These are phyloP conservation scores for Fusarium acutatum DNA, from an alignment of 2,329 filamentous ascomycete genomes.

Conservation along the genomic window DNA sequence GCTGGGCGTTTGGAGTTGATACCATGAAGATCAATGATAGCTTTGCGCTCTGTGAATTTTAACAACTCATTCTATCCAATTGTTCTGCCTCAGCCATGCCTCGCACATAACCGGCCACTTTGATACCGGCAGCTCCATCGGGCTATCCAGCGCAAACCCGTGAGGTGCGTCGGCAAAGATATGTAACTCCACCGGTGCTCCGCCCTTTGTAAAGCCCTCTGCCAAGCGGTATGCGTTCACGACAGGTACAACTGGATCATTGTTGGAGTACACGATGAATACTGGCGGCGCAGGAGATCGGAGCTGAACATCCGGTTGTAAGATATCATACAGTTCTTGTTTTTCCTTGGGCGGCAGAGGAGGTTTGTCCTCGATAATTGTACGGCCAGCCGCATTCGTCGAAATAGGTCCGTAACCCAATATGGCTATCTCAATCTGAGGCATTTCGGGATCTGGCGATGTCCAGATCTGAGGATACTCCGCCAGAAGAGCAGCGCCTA, in stretches of 20 bases:
- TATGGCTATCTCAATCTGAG: constrained; percentile 22
- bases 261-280: constrained; percentile 38
- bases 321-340: constrained; percentile 27
- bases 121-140: constrained; percentile 22
- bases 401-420: constrained; percentile 36
- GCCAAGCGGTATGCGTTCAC: constrained; percentile 34
- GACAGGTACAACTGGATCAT: constrained; percentile 33
- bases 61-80: constrained; percentile 1
- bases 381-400: constrained; percentile 30
- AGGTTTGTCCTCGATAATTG: constrained; percentile 32
- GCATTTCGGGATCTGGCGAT: constrained; percentile 18
- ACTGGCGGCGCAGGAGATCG: constrained; percentile 13
- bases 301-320: constrained; percentile 34
- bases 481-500: constrained; percentile 31
- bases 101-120: constrained; percentile 36
- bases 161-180: constrained; percentile 37
- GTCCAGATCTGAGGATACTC: constrained; percentile 32
- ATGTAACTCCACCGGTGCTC: constrained; percentile 32
- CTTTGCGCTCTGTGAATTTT: too few species aligned
- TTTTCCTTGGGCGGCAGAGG: constrained; percentile 32
- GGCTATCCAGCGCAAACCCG: constrained; percentile 31
- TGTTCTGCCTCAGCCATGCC: constrained; percentile 26
- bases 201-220: constrained; percentile 10
- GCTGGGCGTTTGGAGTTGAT: background rate
- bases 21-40: rapidly evolving